Conservation (phyloP, 139 green algal genomes). For the Volvox reticuliferus region DNA sequence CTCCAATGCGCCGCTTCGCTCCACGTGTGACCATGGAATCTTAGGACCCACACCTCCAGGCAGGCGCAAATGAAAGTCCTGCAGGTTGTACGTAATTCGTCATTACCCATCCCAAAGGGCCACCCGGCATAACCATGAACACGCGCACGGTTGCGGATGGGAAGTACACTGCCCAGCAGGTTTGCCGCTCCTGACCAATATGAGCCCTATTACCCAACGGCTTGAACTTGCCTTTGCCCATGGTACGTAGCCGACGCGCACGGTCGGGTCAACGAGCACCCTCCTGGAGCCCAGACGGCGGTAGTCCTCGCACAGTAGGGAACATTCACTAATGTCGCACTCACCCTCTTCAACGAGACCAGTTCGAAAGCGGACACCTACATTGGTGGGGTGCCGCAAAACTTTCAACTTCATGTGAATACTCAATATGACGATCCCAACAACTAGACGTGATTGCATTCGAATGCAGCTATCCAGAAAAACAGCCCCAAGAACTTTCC, state of each 20-base stretch:
- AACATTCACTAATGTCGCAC: slow-evolving; percentile 23
- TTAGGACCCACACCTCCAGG: background rate
- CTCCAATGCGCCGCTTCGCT: slow-evolving; percentile 15
- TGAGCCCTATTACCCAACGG: background rate
- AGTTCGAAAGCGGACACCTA: background rate
- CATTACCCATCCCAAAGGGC: background rate
- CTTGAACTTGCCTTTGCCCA: slow-evolving; percentile 8
- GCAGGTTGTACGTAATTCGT: background rate
- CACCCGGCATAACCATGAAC: background rate
- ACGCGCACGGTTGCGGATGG: too few relatives aligned
- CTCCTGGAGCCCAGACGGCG: background rate
- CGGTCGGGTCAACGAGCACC: slow-evolving; percentile 1
- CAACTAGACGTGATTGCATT: too few relatives aligned
- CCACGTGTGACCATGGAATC: slow-evolving; percentile 7
- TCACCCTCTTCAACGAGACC: background rate
- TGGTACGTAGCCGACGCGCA: background rate
- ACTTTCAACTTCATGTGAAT: too few relatives aligned
- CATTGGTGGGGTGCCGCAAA: background rate
- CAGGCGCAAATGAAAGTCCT: slow-evolving; percentile 4
- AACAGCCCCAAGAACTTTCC: too few relatives aligned
- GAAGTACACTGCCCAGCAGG: too few relatives aligned
- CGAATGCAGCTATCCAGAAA: too few relatives aligned
- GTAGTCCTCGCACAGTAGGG: slow-evolving; percentile 4
- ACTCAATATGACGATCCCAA: too few relatives aligned
- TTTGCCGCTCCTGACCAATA: too few relatives aligned